These are phyloP conservation scores for Monosporozyma siamensis DNA, from an alignment of 805 yeast species.

Conservation along the genomic window DNA sequence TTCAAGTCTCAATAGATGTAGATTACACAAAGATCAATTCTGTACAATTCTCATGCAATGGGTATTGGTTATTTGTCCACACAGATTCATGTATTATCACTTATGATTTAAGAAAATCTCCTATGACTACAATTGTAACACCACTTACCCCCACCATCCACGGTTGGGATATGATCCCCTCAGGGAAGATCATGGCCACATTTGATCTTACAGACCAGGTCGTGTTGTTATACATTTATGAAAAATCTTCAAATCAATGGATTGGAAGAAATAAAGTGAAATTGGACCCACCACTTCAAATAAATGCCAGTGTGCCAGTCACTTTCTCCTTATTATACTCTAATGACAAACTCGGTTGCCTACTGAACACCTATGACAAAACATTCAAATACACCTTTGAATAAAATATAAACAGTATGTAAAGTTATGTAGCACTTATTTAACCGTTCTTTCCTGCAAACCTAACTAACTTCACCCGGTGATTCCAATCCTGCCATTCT, in stretches of 20 bases:
- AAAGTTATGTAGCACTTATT: no score
- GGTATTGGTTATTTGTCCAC: conserved; percentile 26
- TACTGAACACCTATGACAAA: neutral
- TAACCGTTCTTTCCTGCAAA: no score
- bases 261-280: conserved; percentile 3
- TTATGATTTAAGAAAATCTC: conserved; percentile 22
- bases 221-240: conserved; percentile 5
- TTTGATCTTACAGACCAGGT: neutral
- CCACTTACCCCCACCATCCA: no score
- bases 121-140: conserved; percentile 2
- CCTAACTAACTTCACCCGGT: no score
- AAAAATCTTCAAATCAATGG: conserved; percentile 10
- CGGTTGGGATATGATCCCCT: conserved; percentile 2
- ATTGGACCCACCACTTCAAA: no score
- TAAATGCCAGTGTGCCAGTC: no score
- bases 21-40: conserved; percentile 6
- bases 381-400: neutral
- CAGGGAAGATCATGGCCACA: conserved; percentile 1
- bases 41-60: conserved; percentile 23
- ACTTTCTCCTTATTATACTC: neutral
- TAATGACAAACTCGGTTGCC: neutral
- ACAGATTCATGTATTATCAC: conserved; percentile 12
- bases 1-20: conserved; percentile 4
- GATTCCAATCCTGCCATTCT: no score
- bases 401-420: no score